Base-by-base conservation (phyloP, 2,329 filamentous ascomycete species). In the Pseudopyricularia cyperi region DNA sequence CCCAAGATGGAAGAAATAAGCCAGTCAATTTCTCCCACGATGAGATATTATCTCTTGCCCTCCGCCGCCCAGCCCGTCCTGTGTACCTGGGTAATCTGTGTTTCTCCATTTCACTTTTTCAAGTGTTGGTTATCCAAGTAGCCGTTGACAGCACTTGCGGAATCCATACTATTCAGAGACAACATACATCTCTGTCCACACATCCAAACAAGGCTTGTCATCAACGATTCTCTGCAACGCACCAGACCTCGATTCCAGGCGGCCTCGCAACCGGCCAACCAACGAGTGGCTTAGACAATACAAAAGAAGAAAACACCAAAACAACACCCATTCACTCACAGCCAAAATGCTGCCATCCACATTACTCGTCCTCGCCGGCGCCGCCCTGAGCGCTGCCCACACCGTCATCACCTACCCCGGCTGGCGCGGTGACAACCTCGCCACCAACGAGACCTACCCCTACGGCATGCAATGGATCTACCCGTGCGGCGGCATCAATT, bases 381-480 rank as follows among this genome's bases (percentile, higher is more conserved):
- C 73, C 54, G 67, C 71, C 39, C 57, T 82, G 60, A 71, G 73
- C 56, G 71, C 75, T 33, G 82, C 83, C n/a, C 88, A 94, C 65
- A 86, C 77, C n/a, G 77, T 95, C 63, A 84, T 95, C 65, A 83
- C 83, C 56, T 94, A 94, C 63, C 89, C 89, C 0, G 87, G 86
- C 58, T 91, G 85, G 82, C 72, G 89, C 76, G 89, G 89, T 57
- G 83, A 95, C 72, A 94, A 89, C 65, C 78, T 95, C 56, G 77
- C 85, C 63, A 85, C 83, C 44, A 94, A 89, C 65, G 80, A 79
- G 2, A 82, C 77, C 1, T 93, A 80, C 59, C 89, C 89, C 2
- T 95, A 87, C 59, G 90, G 89, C 69, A 91, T 93, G 87, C 86
- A 95, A 71, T 96, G 89, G 89, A 82, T 83, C 65, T 95, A 95